These are phyloP conservation scores for Sordariomycetes sp. DNA, from an alignment of 2,329 filamentous ascomycete species.

Conservation along the genomic window DNA sequence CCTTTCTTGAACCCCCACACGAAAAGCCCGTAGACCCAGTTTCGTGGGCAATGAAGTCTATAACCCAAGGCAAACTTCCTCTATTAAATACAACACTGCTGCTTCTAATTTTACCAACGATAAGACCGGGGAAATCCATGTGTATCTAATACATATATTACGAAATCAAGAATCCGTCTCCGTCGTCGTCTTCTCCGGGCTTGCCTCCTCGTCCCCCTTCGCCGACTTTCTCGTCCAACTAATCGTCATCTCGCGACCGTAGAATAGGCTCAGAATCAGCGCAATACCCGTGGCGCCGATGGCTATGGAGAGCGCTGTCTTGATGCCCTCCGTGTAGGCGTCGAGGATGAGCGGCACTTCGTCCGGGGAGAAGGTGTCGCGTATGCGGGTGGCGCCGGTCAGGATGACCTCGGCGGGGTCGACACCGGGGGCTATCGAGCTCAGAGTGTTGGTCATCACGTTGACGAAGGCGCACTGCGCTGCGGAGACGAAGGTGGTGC, in stretches of 20 bases:
- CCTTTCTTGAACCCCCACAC: too few species aligned
- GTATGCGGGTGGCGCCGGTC: conserved; percentile 44
- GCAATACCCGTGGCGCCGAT: conserved; percentile 16
- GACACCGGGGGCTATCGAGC: background rate
- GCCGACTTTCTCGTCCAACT: background rate
- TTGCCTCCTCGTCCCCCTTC: too few species aligned
- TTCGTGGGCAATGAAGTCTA: too few species aligned
- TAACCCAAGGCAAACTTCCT: too few species aligned
- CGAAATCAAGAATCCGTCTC: too few species aligned
- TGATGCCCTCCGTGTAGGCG: background rate
- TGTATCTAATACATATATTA: too few species aligned
- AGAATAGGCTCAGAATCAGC: background rate
- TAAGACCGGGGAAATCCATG: too few species aligned
- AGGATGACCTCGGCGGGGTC: conserved; percentile 17
- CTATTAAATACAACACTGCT: too few species aligned
- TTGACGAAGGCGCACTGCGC: background rate
- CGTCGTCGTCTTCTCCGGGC: too few species aligned
- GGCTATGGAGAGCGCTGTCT: background rate
- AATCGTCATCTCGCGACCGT: background rate
- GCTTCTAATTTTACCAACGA: too few species aligned
- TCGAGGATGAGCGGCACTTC: background rate
- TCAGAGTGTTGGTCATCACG: background rate
- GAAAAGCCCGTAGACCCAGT: too few species aligned
- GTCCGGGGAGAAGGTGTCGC: conserved; percentile 27
- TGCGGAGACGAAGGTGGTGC: conserved; percentile 32